Conservation (phyloP, 331 rosid species). For the Pyracantha coccinea region DNA sequence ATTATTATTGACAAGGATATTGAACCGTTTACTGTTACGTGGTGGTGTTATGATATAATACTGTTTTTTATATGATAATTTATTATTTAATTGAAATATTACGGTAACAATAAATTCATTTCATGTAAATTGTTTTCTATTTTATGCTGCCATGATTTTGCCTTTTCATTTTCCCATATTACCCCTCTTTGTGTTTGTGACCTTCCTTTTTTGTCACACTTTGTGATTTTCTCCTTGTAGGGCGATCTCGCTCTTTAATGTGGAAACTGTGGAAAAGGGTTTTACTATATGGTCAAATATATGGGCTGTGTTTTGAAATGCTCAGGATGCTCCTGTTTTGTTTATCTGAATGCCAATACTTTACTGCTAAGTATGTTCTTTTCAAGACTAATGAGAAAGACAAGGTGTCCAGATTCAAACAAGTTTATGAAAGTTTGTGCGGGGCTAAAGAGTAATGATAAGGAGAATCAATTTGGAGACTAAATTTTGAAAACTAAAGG, state of each 20-base stretch:
- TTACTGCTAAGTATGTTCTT: background rate
- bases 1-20: background rate
- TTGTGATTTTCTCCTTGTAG: background rate
- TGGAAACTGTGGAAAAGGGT: background rate
- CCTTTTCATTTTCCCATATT: slow-evolving; percentile 8
- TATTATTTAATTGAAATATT: too few species aligned
- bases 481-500: too few species aligned
- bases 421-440: background rate
- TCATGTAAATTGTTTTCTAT: too few species aligned
- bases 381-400: background rate
- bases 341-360: background rate
- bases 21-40: too few species aligned
- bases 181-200: background rate
- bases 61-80: too few species aligned
- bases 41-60: too few species aligned
- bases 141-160: background rate
- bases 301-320: background rate
- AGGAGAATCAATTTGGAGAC: too few species aligned
- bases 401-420: background rate
- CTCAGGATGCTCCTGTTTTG: background rate
- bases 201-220: background rate
- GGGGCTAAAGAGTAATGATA: too few species aligned
- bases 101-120: too few species aligned
- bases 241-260: background rate
- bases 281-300: background rate